Conservation (phyloP, 805 yeast species). For the Lipomyces anomalus region DNA sequence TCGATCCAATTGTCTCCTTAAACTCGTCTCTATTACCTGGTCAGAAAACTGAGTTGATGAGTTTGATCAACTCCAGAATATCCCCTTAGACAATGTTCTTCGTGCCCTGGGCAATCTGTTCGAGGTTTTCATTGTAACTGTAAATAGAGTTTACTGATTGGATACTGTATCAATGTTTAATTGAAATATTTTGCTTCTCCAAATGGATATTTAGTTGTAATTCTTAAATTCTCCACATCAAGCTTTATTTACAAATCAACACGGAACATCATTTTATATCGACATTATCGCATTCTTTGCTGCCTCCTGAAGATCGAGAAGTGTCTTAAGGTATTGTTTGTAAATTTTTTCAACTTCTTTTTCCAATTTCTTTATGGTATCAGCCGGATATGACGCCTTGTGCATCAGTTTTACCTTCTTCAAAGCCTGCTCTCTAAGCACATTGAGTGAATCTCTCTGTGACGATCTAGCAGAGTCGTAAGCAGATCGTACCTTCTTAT, state of each 20-base stretch:
- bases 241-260: too few species aligned
- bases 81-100: background rate
- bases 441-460: slow-evolving; percentile 42
- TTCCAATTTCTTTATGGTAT: slow-evolving; percentile 41
- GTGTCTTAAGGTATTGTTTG: slow-evolving; percentile 55
- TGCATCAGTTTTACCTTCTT: slow-evolving; percentile 48
- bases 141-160: too few species aligned
- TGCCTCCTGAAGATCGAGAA: slow-evolving; percentile 38
- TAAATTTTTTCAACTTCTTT: slow-evolving; percentile 63
- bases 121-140: background rate
- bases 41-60: background rate
- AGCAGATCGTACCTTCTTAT: slow-evolving; percentile 57
- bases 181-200: too few species aligned
- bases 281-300: slow-evolving; percentile 5
- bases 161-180: too few species aligned
- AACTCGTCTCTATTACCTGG: background rate
- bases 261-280: background rate
- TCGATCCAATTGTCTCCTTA: background rate
- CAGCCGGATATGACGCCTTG: slow-evolving; percentile 42
- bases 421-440: slow-evolving; percentile 53
- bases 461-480: slow-evolving; percentile 44
- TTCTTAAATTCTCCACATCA: too few species aligned
- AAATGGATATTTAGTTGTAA: too few species aligned
- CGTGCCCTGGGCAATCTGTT: too few species aligned
- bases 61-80: background rate